These are phyloP conservation scores for Nasturtium officinale DNA, from an alignment of 345 rosid genomes.

Conservation along the genomic window DNA sequence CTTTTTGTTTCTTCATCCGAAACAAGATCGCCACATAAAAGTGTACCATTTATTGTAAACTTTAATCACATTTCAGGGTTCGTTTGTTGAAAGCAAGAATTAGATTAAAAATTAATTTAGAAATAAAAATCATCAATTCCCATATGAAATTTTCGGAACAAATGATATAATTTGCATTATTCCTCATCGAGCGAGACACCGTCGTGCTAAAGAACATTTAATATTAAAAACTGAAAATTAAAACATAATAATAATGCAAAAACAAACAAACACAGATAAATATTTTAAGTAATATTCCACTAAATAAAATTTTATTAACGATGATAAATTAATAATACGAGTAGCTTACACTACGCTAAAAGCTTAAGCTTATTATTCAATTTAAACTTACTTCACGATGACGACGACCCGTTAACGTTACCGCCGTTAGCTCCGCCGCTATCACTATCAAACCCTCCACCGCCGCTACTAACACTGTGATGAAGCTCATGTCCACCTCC, in stretches of 20 bases:
- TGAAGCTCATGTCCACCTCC: constrained; percentile 27
- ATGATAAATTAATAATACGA: constrained; percentile 37
- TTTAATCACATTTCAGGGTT: constrained; percentile 6
- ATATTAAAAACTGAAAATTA: not conserved
- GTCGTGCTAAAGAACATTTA: constrained; percentile 19
- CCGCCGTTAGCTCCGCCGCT: constrained; percentile 36
- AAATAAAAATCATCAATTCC: not conserved
- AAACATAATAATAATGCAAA: constrained; percentile 18
- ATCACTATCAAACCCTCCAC: constrained; percentile 41
- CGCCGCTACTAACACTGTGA: constrained; percentile 38
- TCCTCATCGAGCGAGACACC: constrained; percentile 25
- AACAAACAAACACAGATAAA: constrained; percentile 12
- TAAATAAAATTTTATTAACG: constrained; percentile 32
- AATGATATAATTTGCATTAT: constrained; percentile 1
- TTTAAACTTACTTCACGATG: constrained; percentile 38
- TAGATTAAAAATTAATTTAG: not conserved
- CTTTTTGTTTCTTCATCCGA: constrained; percentile 29
- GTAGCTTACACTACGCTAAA: constrained; percentile 42
- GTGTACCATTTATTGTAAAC: constrained; percentile 5
- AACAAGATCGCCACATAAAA: constrained; percentile 23
- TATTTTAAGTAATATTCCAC: constrained; percentile 7
- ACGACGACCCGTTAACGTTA: constrained; percentile 37
- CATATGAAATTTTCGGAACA: not conserved
- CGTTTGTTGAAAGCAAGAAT: not conserved
- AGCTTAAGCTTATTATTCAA: constrained; percentile 34